Conservation (phyloP, 495 filamentous ascomycete genomes). For the Penicillium subrubescens region DNA sequence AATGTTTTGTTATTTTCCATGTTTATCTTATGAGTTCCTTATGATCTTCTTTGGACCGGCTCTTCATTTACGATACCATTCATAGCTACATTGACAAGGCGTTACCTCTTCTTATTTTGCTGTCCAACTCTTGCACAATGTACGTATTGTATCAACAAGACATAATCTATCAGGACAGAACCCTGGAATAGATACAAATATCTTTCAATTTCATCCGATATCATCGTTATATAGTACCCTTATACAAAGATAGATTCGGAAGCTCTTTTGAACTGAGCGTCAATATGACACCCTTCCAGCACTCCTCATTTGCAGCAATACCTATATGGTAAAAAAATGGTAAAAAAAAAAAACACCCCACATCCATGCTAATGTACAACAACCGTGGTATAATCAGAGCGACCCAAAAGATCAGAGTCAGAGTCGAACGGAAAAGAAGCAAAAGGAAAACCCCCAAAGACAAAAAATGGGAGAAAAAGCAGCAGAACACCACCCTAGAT, state of each 20-base stretch:
- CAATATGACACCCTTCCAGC: not conserved
- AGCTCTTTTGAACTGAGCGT: not conserved
- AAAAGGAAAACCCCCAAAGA: constrained; percentile 1
- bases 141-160: not conserved
- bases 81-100: constrained; percentile 24
- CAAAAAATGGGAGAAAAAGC: not conserved
- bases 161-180: not conserved
- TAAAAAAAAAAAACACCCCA: constrained; percentile 17
- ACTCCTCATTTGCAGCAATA: constrained; percentile 6
- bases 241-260: not conserved
- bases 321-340: constrained; percentile 17
- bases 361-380: constrained; percentile 32
- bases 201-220: not conserved
- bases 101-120: constrained; percentile 12
- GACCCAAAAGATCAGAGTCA: not conserved
- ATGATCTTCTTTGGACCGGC: constrained; percentile 8
- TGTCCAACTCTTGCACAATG: not conserved
- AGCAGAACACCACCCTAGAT: constrained; percentile 6
- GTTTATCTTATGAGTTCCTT: constrained; percentile 19
- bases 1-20: not conserved
- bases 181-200: not conserved
- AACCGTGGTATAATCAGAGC: constrained; percentile 20
- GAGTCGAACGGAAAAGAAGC: not conserved
- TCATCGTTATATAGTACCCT: not conserved
- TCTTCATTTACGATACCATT: constrained; percentile 38